Base-by-base conservation (phyloP, 345 rosid genomes). In the Isatis tinctoria region DNA sequence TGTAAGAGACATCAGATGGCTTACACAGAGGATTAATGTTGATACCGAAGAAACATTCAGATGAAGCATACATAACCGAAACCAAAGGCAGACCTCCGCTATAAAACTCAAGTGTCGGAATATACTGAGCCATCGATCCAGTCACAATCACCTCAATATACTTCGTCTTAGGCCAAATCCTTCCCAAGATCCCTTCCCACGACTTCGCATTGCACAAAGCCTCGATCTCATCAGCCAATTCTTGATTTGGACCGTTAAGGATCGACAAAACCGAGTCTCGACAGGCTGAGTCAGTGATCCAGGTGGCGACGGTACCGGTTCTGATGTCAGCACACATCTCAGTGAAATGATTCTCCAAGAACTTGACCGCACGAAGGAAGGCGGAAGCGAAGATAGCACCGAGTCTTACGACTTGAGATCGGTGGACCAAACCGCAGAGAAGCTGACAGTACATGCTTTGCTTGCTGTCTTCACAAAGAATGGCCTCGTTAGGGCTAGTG, bases 341-440 rank as follows among this genome's bases (percentile, higher is more conserved):
- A 30, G 69, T 70, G 95, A 85, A 90, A 67, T 90, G 18, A 60
- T 85, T 83, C 67, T 90, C 97, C 65, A 92, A 73, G 82, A 90
- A 90, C 74, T 92, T 92, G 75, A 92, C 82, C 3, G 95, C 89
- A 16, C 97, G 80, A 30, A 92, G 79, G 72, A 92, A 86, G 17
- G 98, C 97, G 7, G 98, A 92, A 2, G 98, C 95, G 8, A 92
- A 92, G 61, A 92, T 85, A 39, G 98, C 97, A 10, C 93, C 98
- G 2, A 90, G 90, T 36, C 97, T 70, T 16, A 88, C 74, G 54
- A 92, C 98, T 61, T 92, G 90, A 0, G 85, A 66, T 26, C 93
- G 79, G 62, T 90, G 97, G 37, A 80, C 82, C 49, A 92, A 72
- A 41, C 98, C 97, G 65, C 95, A 92, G n/a, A 92, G 93, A 57